Evolutionary conservation across 2,329 filamentous ascomycete genomes (phyloP).

Genomic region (Ophiognomonia clavigignenti-juglandacearum): DNA sequence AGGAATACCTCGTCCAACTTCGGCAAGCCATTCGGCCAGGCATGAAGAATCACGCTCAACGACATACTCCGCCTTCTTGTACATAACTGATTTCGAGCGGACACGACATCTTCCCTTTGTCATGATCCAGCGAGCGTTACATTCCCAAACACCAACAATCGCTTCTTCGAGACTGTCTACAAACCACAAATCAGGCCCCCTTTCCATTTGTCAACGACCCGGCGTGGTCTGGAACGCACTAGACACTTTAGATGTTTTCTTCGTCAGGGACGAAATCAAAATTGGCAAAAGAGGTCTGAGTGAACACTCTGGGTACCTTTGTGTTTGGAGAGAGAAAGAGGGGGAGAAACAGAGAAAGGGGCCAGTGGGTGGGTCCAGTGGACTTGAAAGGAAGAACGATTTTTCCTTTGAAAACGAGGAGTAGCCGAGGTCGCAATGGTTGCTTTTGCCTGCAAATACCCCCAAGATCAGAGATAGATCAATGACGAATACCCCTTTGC

Average conservation of each 20-base stretch:
- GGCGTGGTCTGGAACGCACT: not conserved
- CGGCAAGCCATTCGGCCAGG: conserved; percentile 38
- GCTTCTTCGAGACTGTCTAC: too few species aligned
- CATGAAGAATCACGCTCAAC: not conserved
- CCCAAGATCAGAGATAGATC: conserved; percentile 7
- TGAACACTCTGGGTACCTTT: too few species aligned
- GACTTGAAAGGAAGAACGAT: not conserved
- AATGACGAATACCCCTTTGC: conserved; percentile 12
- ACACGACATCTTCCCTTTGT: not conserved
- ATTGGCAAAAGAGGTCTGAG: too few species aligned
- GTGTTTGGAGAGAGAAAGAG: too few species aligned
- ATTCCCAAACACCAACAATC: too few species aligned
- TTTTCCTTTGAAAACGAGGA: not conserved
- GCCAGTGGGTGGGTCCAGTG: not conserved
- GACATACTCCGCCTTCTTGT: not conserved
- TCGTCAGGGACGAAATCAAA: too few species aligned
- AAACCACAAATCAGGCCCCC: too few species aligned
- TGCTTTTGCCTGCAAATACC: conserved; percentile 15
- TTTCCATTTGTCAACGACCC: not conserved
- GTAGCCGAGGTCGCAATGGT: conserved; percentile 2
- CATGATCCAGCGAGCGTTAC: not conserved
- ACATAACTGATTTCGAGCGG: not conserved
- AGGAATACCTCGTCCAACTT: conserved; percentile 40
- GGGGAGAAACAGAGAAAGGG: too few species aligned
- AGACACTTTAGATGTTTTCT: not conserved